Evolutionary conservation across 1,284 basidiomycete species (phyloP), one percentile per base, ranked within the genome.

Genomic region (Salmacisia buchloeana): DNA sequence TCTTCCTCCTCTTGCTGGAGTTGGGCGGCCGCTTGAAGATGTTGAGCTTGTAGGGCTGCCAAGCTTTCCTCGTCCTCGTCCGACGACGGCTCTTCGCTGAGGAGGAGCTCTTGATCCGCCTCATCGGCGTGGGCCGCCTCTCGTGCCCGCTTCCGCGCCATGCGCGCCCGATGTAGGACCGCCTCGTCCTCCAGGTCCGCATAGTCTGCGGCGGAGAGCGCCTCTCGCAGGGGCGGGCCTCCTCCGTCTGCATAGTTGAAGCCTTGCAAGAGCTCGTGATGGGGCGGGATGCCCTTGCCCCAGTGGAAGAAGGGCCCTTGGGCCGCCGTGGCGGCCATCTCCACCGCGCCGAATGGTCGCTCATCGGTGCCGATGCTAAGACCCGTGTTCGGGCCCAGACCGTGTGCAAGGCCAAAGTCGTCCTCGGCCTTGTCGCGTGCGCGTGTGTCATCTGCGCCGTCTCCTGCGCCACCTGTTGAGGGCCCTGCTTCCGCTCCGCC

Each of bases 141-240:
- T 31, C 29, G 31, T 15, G 9, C 13, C 27, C 49, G 49, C 34
- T 54, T 54, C 29, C 49, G 25, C 49, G 34, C 34, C 27, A 33
- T 31, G 18, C 49, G 23, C 31, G 49, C 49, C 23, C 49, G 49
- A 33, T 27, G 29, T n/a, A 54, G 49, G 27, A 54, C 49, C 29
- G 34, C 49, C 25, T 54, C 49, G 34, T 54, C 49, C 21, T 54
- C 49, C 13, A 54, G 49, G 29, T 54, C 49, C 31, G 49, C 49
- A n/a, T 54, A 54, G 10, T 54, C 49, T 29, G 31, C 27, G 12
- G 49, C 49, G 0, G 34, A 12, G 13, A 54, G 27, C 13, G 49
- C 49, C 49, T 54, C 49, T n/a, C 49, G 25, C 29, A 18, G 6
- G 2, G 49, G 49, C 23, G 49, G 49, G 3, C 29, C 49, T 13